phyloP scores from a whole-genome alignment of 345 rosid species.

The Eucalyptus leucophloia region DNA sequence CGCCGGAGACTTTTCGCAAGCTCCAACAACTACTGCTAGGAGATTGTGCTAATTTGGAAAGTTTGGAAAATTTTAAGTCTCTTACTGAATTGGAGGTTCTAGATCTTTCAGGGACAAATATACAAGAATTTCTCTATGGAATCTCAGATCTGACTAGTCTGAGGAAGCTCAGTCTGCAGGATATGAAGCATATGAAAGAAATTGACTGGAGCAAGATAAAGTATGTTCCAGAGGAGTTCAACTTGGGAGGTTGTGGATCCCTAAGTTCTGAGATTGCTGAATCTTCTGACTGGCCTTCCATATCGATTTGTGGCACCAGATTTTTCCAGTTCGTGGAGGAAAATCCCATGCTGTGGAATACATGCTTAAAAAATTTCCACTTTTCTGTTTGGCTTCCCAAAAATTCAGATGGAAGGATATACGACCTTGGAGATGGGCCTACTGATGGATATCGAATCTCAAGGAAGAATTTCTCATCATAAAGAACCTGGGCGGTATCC shows the following conservation, averaged over 20 bases:
- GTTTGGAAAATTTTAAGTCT: background rate
- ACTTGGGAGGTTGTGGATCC: background rate
- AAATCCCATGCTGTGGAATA: background rate
- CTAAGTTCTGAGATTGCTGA: background rate
- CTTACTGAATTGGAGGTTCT: background rate
- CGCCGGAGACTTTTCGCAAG: background rate
- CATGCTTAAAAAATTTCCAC: background rate
- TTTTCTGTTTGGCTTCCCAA: background rate
- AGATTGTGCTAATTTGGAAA: background rate
- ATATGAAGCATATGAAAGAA: background rate
- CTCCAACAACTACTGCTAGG: background rate
- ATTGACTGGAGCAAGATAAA: background rate
- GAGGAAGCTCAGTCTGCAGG: background rate
- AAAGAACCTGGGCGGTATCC: background rate
- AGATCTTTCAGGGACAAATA: background rate
- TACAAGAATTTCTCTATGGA: background rate
- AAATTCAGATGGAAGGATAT: too few species aligned
- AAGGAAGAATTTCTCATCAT: background rate
- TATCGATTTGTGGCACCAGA: background rate
- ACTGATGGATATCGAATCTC: background rate
- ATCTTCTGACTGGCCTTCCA: background rate
- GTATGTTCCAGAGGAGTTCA: background rate
- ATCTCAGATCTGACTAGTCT: background rate
- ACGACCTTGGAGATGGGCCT: background rate
- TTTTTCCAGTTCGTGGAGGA: constrained; percentile 1